Base-by-base conservation (phyloP, 2,329 filamentous ascomycete genomes). In the Beauveria rudraprayagi region DNA sequence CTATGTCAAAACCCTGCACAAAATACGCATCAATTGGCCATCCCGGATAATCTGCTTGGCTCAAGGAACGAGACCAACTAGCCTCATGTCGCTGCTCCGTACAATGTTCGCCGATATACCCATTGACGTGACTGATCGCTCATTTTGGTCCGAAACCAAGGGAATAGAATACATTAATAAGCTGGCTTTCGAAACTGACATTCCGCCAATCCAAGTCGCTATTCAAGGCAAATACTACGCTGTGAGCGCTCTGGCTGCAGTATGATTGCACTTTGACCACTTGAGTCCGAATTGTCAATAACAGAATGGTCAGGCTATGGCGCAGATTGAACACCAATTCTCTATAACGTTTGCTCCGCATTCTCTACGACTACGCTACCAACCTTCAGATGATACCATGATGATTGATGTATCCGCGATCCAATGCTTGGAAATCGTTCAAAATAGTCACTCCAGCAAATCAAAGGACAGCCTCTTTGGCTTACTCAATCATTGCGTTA, bases 321-420 rank as follows among this genome's bases (percentile, higher is more conserved):
- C 90, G 68, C 96, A 90, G 70, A 82, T 95, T 52, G 89, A 96
- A 61, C 73, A 88, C 1, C 83, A 85, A 7, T 80, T 91, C 63
- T 80, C 80, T 4, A 80, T 88, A 63, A 84, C 81, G 0, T 94
- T 96, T 70, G 80, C 85, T 3, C 79, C 82, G n/a, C 88, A 94
- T 70, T 92, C 92, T 22, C 81, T 97, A 37, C 85, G 91, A 3
- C 88, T 97, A 69, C 88, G 86, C 64, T 97, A 96, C 66, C 88
- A 93, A 68, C 89, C 92, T 1, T 92, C 91, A 0, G 90, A 96
- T 70, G 90, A 93, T 26, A 90, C 91, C 0, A 96, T 97, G 92
- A 91, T 96, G 83, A 95, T 97, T 67, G 93, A 97, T 68, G 81
- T 94, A 2, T 88, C 91, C 0, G 96, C 92, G 0, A 91, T 97